These are phyloP conservation scores for Eremothecium coryli DNA, from an alignment of 1,139 yeast species.

Conservation along the genomic window DNA sequence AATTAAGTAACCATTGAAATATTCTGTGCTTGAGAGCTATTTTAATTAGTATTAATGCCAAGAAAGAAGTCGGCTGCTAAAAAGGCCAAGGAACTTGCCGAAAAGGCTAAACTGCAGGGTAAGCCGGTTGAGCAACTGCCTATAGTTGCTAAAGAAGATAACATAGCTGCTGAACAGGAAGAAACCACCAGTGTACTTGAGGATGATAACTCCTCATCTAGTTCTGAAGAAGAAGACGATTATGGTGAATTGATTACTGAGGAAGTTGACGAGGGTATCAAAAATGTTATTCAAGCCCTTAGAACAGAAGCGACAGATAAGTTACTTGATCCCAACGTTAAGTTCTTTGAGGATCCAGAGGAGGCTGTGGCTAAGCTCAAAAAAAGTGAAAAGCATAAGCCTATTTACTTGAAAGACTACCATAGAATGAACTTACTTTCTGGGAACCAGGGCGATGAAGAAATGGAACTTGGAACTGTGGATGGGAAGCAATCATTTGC, in stretches of 20 bases:
- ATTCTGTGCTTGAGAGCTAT: no score
- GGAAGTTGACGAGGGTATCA: slow-evolving; percentile 73
- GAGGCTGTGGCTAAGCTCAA: slow-evolving; percentile 28
- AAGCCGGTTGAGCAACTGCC: slow-evolving; percentile 10
- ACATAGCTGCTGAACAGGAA: slow-evolving; percentile 16
- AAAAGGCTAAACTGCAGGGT: slow-evolving; percentile 17
- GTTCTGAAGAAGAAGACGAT: slow-evolving; percentile 81
- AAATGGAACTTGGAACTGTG: slow-evolving; percentile 35
- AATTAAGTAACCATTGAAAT: no score
- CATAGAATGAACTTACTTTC: slow-evolving; percentile 73
- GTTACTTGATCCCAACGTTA: slow-evolving; percentile 55
- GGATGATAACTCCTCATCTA: slow-evolving; percentile 19
- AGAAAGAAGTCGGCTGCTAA: slow-evolving; percentile 87
- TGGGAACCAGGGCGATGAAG: slow-evolving; percentile 47
- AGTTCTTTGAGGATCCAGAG: slow-evolving; percentile 63
- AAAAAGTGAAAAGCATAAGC: slow-evolving; percentile 47
- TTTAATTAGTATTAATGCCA: no score
- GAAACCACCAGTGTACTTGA: slow-evolving; percentile 7
- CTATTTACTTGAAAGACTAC: slow-evolving; percentile 83
- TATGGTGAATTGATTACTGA: slow-evolving; percentile 81
- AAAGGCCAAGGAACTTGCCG: slow-evolving; percentile 50
- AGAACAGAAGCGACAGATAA: slow-evolving; percentile 50
- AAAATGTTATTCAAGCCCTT: slow-evolving; percentile 61
- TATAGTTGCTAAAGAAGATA: slow-evolving; percentile 19
- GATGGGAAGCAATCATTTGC: slow-evolving; percentile 62